Percentiles rank a stretch among this genome's conserved stretches.
Conservation (phyloP, 2,329 filamentous ascomycete genomes). For the Helotiales sp. region DNA sequence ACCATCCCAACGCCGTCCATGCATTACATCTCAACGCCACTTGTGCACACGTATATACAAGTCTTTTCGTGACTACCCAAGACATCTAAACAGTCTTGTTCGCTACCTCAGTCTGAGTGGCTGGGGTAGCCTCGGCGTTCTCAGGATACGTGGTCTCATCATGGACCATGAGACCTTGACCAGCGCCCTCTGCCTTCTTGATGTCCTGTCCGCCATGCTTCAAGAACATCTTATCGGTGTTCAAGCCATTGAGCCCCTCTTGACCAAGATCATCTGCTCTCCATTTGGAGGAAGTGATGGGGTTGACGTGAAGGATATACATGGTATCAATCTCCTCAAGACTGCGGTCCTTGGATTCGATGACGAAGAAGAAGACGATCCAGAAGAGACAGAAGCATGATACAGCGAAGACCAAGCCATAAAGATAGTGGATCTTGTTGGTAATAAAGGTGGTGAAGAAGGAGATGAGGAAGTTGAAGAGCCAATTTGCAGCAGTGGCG, state of each 20-base stretch:
- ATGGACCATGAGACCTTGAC: slow-evolving; percentile 21
- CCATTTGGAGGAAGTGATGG: slow-evolving; percentile 37
- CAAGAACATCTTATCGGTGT: slow-evolving; percentile 17
- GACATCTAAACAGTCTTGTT: not conserved
- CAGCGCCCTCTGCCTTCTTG: slow-evolving; percentile 19
- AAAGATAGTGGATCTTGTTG: slow-evolving; percentile 58
- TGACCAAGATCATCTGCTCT: slow-evolving; percentile 14
- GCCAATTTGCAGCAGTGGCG: slow-evolving; percentile 63
- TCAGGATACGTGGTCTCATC: slow-evolving; percentile 22
- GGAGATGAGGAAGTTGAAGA: slow-evolving; percentile 68
- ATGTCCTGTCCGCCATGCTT: slow-evolving; percentile 18
- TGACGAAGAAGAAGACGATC: slow-evolving; percentile 78
- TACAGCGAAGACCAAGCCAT: slow-evolving; percentile 73
- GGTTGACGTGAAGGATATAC: slow-evolving; percentile 59
- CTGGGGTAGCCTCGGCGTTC: not conserved
- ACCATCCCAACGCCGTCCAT: not conserved
- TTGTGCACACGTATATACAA: not conserved
- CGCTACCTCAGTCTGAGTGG: not conserved
- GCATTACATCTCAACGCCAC: not conserved
- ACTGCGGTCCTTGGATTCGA: slow-evolving; percentile 70
- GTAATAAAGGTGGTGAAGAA: slow-evolving; percentile 83
- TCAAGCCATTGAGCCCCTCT: slow-evolving; percentile 16
- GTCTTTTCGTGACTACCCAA: not conserved
- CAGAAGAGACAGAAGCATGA: slow-evolving; percentile 64
- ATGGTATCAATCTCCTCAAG: slow-evolving; percentile 81